Base-by-base conservation (phyloP, 2,329 filamentous ascomycete genomes). In the Penicillium aurantiogriseum region DNA sequence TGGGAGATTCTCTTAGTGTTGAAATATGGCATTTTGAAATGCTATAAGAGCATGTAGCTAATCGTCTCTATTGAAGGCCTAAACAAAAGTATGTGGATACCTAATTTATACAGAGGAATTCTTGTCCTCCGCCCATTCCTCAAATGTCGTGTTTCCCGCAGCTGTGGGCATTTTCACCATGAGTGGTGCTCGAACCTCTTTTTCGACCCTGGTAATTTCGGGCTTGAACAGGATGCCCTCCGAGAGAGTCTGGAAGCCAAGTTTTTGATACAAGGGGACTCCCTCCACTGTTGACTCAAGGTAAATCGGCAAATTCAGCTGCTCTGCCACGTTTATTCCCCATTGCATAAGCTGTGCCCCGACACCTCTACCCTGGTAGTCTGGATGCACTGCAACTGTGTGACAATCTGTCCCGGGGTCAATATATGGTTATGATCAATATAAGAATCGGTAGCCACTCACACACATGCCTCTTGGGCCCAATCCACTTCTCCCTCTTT, bases 261-360 rank as follows among this genome's bases (percentile, higher is more conserved):
- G 71, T 58, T 76, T 81, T 56, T 75, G 69, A 65, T 82, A 83
- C 29, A 82, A 67, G 8, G 68, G 68, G 38, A 74, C 68, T 0
- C 76, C 78, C 5, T 72, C 71, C 4, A 71, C 74, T 0, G 78
- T 80, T 2, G 78, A 77, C 65, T 82, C 80, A 40, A 81, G 73
- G 67, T 81, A 81, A 4, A 80, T 68, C 4, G 79, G 79, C 31
- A 81, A 58, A 15, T 65, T 65, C 21, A 72, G 65, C 17, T 72
- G 36, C 9, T 55, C 53, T 21, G 53, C 45, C 19, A 50, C n/a
- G 63, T 54, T 77, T 70, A 54, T 74, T 70, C 76, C 77, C 67
- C 74, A 79, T 59, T 79, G 67, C 56, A 78, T 75, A 44, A 81
- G 66, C 23, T 75, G 63, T 2, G 72, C 71, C 15, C 77, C 79